Evolutionary conservation across 139 green algal species (phyloP).

Genomic region (Pleodorina starrii): DNA sequence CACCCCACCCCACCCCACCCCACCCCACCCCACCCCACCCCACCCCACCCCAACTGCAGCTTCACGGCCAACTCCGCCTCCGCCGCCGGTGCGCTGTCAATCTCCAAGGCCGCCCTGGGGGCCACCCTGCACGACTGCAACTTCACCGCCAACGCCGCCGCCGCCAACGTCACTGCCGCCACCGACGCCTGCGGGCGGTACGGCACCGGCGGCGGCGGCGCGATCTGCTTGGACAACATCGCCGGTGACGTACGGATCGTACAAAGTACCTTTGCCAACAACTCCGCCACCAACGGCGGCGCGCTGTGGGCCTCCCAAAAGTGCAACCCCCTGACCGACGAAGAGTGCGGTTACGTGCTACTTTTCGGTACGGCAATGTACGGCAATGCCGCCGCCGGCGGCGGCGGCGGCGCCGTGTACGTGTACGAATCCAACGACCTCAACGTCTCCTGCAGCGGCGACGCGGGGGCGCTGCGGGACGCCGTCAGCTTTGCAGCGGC

Average conservation of each 20-base stretch:
- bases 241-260: neutral
- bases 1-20: too few relatives aligned
- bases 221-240: neutral
- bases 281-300: conserved; percentile 29
- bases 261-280: neutral
- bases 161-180: neutral
- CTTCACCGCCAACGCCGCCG: conserved; percentile 7
- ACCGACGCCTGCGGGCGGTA: conserved; percentile 5
- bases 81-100: conserved; percentile 3
- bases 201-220: conserved; percentile 30
- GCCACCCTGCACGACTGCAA: neutral
- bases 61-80: conserved; percentile 33
- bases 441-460: neutral
- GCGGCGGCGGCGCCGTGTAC: conserved; percentile 24
- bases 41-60: too few relatives aligned
- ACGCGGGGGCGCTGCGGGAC: neutral
- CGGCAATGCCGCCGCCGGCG: neutral
- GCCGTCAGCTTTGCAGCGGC: neutral
- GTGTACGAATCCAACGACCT: conserved; percentile 11
- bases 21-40: too few relatives aligned
- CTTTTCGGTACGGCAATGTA: neutral
- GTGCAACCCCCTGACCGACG: neutral
- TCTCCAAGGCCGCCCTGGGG: neutral
- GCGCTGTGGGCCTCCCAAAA: conserved; percentile 1
- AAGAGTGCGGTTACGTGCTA: neutral